Base-by-base conservation (phyloP, 2,329 filamentous ascomycete species). In the Xenosphaeropsis pyriputrescens region DNA sequence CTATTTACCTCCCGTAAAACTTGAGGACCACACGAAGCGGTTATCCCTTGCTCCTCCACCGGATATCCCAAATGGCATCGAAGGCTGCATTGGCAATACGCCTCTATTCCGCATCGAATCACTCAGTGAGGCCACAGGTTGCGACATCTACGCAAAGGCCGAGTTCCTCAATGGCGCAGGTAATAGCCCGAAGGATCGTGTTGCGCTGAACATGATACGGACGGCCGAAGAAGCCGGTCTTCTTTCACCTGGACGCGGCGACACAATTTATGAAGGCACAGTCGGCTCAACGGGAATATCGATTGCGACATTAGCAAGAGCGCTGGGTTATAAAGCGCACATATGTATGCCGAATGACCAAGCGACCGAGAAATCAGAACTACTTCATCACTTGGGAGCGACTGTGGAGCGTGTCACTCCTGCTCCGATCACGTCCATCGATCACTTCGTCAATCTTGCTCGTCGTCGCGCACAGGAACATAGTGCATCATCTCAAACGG, bases 271-370 rank as follows among this genome's bases (percentile, higher is more conserved):
- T 59, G 91, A 98, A 63, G 91, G 91, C 46, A 98, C 91, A 1
- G 88, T 94, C 13, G 91, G 91, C 42, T 93, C 85, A 54, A 98
- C 91, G 0, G 91, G 91, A 16, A 96, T 98, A 50, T 95, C 88
- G 13, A 69, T 98, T 8, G 91, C 91, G 2, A 84, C 84, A 1
- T 74, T 98, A 36, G 88, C 85, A 36, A 73, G 88, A 48, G 88
- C 91, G 16, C 73, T 78, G 57, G 91, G 91, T 26, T 96, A 96
- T 63, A 73, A 79, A 46, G 86, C 86, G 22, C 84, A 96, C 59
- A 96, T 98, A 47, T 95, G 85, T 65, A 96, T 98, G 86, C 89
- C 91, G 35, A 78, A 85, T 54, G 91, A 98, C 62, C 82, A 93
- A 64, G 76, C 80, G 40, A 64, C 68, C 40, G 91, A 98, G 58